Evolutionary conservation across 73 alveolate species (phyloP).

Genomic region (Tetrahymena elliotti): DNA sequence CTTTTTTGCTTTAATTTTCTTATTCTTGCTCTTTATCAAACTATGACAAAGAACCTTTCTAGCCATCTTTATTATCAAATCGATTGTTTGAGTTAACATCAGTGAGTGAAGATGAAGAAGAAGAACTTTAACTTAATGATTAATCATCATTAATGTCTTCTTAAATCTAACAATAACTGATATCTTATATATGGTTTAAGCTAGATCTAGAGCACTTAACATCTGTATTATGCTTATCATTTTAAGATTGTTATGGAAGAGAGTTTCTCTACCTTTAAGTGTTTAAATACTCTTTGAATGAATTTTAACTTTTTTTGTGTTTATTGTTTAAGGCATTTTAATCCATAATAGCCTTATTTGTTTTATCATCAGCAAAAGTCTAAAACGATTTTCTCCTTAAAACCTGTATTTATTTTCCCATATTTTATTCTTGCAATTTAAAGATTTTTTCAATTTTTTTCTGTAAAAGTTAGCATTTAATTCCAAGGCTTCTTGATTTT

Average conservation of each 20-base stretch:
- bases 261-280: not conserved
- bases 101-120: not conserved
- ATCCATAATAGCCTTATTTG: not conserved
- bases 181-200: not conserved
- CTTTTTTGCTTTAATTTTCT: not conserved
- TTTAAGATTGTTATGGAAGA: not conserved
- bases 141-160: not conserved
- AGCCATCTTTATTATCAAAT: not conserved
- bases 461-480: not conserved
- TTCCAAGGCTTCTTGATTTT: not conserved
- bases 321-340: not conserved
- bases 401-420: not conserved
- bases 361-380: not conserved
- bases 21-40: not conserved
- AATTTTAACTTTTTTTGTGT: not conserved
- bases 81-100: not conserved
- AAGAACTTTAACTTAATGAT: not conserved
- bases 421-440: not conserved
- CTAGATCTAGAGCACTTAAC: not conserved
- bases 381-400: not conserved
- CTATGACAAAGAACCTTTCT: not conserved
- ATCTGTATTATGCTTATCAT: not conserved
- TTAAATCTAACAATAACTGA: not conserved
- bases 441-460: not conserved
- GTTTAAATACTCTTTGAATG: not conserved